Percentiles rank a stretch among this genome's conserved stretches.
These are phyloP conservation scores for Laetiporus sulphureus DNA, from an alignment of 1,284 basidiomycete genomes.

Conservation along the genomic window DNA sequence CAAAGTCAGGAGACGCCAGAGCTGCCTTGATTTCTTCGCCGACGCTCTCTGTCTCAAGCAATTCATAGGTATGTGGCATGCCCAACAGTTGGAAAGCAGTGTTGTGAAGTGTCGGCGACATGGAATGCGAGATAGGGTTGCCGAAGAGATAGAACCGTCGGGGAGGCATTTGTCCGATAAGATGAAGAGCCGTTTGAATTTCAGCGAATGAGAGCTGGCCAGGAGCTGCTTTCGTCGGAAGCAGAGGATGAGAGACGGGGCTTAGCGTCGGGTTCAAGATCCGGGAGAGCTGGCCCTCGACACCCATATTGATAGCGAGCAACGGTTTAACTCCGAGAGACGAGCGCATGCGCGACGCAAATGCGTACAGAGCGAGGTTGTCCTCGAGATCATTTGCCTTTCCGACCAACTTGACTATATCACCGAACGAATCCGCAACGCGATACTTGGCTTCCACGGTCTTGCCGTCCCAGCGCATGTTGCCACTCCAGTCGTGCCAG, in stretches of 20 bases:
- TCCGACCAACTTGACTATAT: conserved; percentile 91
- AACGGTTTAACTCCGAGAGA: conserved; percentile 63
- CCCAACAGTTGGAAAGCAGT: conserved; percentile 79
- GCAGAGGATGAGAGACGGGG: conserved; percentile 83
- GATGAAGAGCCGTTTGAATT: conserved; percentile 75
- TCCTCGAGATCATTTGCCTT: conserved; percentile 74
- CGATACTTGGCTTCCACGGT: conserved; percentile 67
- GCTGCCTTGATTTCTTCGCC: conserved; percentile 60
- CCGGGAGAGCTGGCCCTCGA: conserved; percentile 84
- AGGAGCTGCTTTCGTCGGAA: conserved; percentile 84
- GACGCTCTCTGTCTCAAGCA: conserved; percentile 71
- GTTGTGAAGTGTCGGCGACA: conserved; percentile 93
- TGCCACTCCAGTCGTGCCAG: conserved; percentile 91
- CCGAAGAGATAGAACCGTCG: conserved; percentile 85
- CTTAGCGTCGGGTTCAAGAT: conserved; percentile 84
- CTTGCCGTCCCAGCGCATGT: conserved; percentile 75
- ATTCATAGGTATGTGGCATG: conserved; percentile 74
- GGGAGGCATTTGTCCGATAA: conserved; percentile 73
- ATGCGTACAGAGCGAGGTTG: conserved; percentile 77
- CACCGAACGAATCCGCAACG: conserved; percentile 63
- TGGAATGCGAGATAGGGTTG: conserved; percentile 81
- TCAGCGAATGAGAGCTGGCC: conserved; percentile 88
- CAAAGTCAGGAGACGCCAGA: conserved; percentile 71
- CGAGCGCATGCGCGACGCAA: conserved; percentile 44
- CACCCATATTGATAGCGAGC: conserved; percentile 93